Evolutionary conservation across 257 asterid genomes (phyloP).

Genomic region (Prunella vulgaris): DNA sequence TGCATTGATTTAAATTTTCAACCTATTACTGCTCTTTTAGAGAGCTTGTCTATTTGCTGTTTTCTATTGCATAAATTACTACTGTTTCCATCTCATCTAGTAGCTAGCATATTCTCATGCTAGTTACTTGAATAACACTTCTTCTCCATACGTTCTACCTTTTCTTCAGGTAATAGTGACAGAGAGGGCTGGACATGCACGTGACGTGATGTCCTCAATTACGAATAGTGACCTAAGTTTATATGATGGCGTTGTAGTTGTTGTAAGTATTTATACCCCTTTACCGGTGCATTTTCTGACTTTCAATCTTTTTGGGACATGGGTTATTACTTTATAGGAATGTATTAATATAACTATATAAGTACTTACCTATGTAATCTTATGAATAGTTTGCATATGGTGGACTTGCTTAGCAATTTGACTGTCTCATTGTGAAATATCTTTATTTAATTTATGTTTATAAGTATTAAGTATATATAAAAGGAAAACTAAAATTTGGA

Average conservation of each 20-base stretch:
- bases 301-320: constrained; percentile 3
- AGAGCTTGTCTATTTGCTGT: not conserved
- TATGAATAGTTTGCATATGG: constrained; percentile 1
- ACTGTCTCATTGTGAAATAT: constrained; percentile 4
- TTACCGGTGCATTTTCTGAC: constrained; percentile 10
- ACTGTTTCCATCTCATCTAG: not conserved
- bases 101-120: not conserved
- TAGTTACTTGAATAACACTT: constrained; percentile 9
- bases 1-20: constrained; percentile 9
- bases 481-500: not conserved
- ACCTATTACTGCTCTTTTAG: constrained; percentile 5
- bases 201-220: constrained; percentile 66
- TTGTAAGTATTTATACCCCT: constrained; percentile 58
- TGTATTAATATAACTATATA: not conserved
- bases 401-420: not conserved
- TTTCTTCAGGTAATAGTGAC: constrained; percentile 72
- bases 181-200: constrained; percentile 87
- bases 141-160: constrained; percentile 9
- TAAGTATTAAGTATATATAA: not conserved
- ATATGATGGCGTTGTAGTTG: constrained; percentile 87
- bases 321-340: not conserved
- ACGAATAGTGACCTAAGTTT: constrained; percentile 57
- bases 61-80: not conserved
- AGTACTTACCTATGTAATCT: not conserved
- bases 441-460: not conserved